These are phyloP conservation scores for Grammothele lineata DNA, from an alignment of 768 basidiomycete genomes.

Conservation along the genomic window DNA sequence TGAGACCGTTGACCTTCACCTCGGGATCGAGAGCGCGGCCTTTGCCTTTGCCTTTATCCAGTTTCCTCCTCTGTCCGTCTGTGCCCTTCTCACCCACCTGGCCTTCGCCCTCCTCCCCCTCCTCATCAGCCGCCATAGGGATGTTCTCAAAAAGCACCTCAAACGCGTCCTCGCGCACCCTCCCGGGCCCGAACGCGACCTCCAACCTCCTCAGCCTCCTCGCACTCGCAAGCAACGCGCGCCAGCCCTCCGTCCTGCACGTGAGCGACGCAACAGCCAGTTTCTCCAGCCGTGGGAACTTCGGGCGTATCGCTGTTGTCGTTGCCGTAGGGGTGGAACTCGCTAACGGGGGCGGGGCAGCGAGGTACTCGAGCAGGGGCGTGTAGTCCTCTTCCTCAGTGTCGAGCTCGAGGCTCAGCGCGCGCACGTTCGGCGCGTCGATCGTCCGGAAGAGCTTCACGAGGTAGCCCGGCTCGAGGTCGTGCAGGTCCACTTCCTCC, in stretches of 20 bases:
- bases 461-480: conserved; percentile 54
- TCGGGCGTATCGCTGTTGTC: conserved; percentile 1
- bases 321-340: background rate
- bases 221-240: conserved; percentile 26
- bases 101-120: background rate
- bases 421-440: conserved; percentile 39
- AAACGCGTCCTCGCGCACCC: conserved; percentile 23
- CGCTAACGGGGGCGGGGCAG: conserved; percentile 3
- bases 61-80: too few species aligned
- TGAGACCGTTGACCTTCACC: too few species aligned
- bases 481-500: conserved; percentile 44
- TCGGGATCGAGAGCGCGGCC: background rate
- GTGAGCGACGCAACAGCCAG: conserved; percentile 23
- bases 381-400: conserved; percentile 42
- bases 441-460: conserved; percentile 43
- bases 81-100: too few species aligned
- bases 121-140: background rate
- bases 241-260: conserved; percentile 22
- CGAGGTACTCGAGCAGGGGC: conserved; percentile 33
- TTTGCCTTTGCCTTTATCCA: conserved; percentile 4
- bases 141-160: conserved; percentile 10
- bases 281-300: conserved; percentile 23
- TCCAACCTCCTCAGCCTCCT: conserved; percentile 35
- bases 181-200: conserved; percentile 40
- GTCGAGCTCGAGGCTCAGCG: conserved; percentile 46